Base-by-base conservation (phyloP, 306 rosid genomes). In the Pterocarpus macrocarpus region DNA sequence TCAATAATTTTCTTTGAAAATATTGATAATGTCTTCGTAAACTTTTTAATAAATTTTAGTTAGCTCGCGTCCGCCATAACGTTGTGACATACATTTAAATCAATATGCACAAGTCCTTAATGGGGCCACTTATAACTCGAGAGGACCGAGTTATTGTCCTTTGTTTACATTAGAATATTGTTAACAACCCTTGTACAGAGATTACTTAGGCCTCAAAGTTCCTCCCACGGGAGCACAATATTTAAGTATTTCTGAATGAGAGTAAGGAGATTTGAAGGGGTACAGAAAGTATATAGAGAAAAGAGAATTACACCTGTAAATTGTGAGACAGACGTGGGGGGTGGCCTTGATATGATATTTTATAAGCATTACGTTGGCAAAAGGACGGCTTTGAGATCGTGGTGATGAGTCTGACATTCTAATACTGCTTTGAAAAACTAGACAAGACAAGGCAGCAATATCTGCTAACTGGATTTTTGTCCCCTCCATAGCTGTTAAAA, bases 281-380 rank as follows among this genome's bases (percentile, higher is more conserved):
- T 78, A 7, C 8, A 39, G n/a, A 53, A 73, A 13, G 28, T 41
- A 47, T 30, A 30, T 61, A 32, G 59, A 64, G 4, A 76, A 59
- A 74, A 55, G 62, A 61, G 86, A 72, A 71, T 56, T 28, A 81
- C 73, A 85, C 59, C 85, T 85, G 83, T 81, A 57, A 64, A 80
- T n/a, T 70, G 33, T 57, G 79, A 83, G 53, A 64, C 65, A 3
- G 71, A 77, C 85, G 83, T 77, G 88, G 85, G 85, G 88, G 73
- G 59, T 81, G 69, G 64, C 17, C 5, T 14, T 36, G 75, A 59
- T 52, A 69, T 41, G 16, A 75, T 53, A 80, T 39, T 75, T 39
- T 17, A 8, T 43, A 77, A 43, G 49, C 11, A 57, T 12, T 43
- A 81, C 69, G 39, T 39, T 2, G 8, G 36, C 53, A 32, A 36